Evolutionary conservation across 2,329 filamentous ascomycete species (phyloP), one percentile per base, ranked within the genome.

Genomic region (Trichoderma arundinaceum): DNA sequence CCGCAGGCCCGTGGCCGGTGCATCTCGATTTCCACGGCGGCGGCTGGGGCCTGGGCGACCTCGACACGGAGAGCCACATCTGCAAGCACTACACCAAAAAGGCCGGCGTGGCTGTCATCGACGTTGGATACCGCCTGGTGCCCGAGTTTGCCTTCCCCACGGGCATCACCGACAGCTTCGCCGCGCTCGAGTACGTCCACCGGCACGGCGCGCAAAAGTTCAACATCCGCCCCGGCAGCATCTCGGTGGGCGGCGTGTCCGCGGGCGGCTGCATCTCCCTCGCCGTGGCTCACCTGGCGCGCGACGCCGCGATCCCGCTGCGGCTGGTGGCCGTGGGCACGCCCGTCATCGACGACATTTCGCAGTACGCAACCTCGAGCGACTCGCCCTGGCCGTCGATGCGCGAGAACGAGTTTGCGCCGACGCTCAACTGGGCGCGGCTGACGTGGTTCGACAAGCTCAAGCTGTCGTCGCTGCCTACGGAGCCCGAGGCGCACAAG

Each of bases 121-220:
- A 84, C 68, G 79, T 85, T 10, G 82, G 73, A n/a, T 86, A 85
- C 69, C 79, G 83, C 4, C 77, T 84, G 1, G 80, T 83, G 0
- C 83, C 83, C 8, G 82, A 85, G 71, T 71, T 79, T 67, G 73
- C 79, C 5, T 84, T 82, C 65, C 83, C 83, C n/a, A 77, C 78
- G 13, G 76, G 75, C 35, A 77, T 82, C 17, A 77, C 81, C n/a
- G 83, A 86, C 72, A 79, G 79, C 57, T 84, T 81, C 71, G 79
- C 78, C 7, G 80, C 79, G 2, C 69, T 84, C 39, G 73, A 78
- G 65, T 77, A 80, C 69, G 72, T 81, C 35, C 72, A 77, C 66
- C 64, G 70, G 10, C 70, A 76, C 9, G 78, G 77, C 17, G 72
- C 73, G 1, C 58, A 71, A 15, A 53, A 64, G 4, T 82, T 82